Conservation (phyloP, 2,329 filamentous ascomycete genomes). For the Clarireedia paspali region DNA sequence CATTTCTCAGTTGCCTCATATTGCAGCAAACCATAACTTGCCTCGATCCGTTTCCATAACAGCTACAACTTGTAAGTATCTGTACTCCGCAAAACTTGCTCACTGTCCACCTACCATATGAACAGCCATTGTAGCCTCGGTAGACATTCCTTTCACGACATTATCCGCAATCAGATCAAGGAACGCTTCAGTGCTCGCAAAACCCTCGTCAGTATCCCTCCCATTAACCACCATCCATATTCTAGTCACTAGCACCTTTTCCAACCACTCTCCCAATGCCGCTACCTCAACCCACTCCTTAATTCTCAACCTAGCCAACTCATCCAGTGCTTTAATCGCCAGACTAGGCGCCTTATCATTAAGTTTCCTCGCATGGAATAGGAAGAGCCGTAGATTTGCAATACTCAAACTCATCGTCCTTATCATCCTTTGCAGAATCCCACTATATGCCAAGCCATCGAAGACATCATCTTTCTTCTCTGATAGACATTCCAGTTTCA, state of each 20-base stretch:
- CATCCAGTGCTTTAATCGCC: slow-evolving; percentile 48
- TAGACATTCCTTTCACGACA: slow-evolving; percentile 41
- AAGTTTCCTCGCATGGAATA: slow-evolving; percentile 61
- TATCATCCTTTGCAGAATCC: slow-evolving; percentile 55
- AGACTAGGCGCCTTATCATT: slow-evolving; percentile 44
- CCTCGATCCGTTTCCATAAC: slow-evolving; percentile 73
- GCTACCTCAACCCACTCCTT: slow-evolving; percentile 30
- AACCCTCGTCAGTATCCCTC: slow-evolving; percentile 28
- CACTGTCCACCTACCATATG: slow-evolving; percentile 47
- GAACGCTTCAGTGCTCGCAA: slow-evolving; percentile 34
- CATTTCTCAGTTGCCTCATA: slow-evolving; percentile 54
- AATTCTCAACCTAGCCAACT: slow-evolving; percentile 54
- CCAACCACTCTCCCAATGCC: slow-evolving; percentile 52
- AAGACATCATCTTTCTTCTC: slow-evolving; percentile 39
- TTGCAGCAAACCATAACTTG: slow-evolving; percentile 43
- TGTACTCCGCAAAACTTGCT: neutral
- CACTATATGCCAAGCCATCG: slow-evolving; percentile 40
- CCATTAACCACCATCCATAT: slow-evolving; percentile 55
- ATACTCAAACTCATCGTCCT: slow-evolving; percentile 52
- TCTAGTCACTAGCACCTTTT: slow-evolving; percentile 60
- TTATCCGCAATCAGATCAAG: slow-evolving; percentile 40
- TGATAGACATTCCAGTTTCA: slow-evolving; percentile 61
- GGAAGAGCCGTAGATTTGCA: slow-evolving; percentile 54
- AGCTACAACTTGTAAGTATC: slow-evolving; percentile 42
- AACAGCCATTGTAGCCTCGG: slow-evolving; percentile 56